Evolutionary conservation across 148 eudicot genomes (phyloP), one percentile per base, ranked within the genome.

Genomic region (Spergularia bocconei): DNA sequence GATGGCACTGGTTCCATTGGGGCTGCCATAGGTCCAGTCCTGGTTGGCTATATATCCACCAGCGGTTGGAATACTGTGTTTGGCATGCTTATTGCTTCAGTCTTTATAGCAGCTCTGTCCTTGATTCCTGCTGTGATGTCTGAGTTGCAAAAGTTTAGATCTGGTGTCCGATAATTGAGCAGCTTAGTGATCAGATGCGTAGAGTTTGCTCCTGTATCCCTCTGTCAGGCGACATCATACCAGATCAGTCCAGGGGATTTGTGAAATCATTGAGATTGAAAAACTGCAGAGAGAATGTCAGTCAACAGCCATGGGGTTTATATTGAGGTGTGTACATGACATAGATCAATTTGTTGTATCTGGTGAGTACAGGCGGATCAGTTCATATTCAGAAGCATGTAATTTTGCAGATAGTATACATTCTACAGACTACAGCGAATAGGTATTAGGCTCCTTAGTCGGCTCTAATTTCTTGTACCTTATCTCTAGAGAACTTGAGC

Each of bases 1-100:
- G 98, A 95, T 79, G 97, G 93, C 0, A 95, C 98, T 13, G 94
- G 98, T 52, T 92, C 97, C 63, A 86, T 92, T 61, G 98, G 98
- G 71, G 98, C 93, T 7, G 98, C 98, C 59, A 76, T 95, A n/a
- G 98, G 98, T n/a, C 98, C 98, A 15, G 86, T 94, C 74, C 72
- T 95, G 71, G 96, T 93, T 8, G 98, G 98, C 57, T 93, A 93
- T 82, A 88, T 93, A 59, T 95, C 97, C 0, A 87, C 91, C 1
- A 88, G 85, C 74, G 97, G 97, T 61, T 95, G 98, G 97, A 92
- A 95, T 75, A 83, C 85, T 53, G 97, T 95, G 38, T 95, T 95
- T 81, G 77, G 82, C 9, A 87, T 95, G 96, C 96, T 95, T 73
- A 88, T 89, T 21, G 77, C 85, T 71, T 91, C 96, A 5, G 70